Evolutionary conservation across 2,329 filamentous ascomycete genomes (phyloP).

Genomic region (Paecilomyces niveus): DNA sequence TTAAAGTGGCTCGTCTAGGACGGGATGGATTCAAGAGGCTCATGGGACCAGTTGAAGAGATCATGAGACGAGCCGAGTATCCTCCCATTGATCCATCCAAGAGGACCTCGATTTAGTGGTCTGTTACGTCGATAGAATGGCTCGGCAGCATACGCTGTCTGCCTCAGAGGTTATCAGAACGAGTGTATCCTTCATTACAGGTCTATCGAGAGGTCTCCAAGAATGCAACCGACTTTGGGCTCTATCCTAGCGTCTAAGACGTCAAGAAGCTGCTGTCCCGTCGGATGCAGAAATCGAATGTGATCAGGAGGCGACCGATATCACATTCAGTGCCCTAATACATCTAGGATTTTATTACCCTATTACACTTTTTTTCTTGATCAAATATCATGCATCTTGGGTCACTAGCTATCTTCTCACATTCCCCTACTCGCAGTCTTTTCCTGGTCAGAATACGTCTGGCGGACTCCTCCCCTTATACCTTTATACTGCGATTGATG

Average conservation of each 20-base stretch:
- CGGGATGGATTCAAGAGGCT: slow-evolving; percentile 93
- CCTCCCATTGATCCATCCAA: slow-evolving; percentile 17
- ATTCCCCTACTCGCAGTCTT: background rate
- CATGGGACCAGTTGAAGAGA: slow-evolving; percentile 85
- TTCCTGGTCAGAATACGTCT: background rate
- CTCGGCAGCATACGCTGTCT: too few relatives aligned
- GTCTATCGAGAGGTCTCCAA: background rate
- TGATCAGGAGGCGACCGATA: background rate
- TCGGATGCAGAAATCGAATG: background rate
- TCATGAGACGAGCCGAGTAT: slow-evolving; percentile 67
- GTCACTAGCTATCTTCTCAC: background rate
- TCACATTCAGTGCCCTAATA: background rate
- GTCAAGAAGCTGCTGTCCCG: background rate
- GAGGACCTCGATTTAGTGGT: background rate
- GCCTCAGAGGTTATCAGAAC: background rate
- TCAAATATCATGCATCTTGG: background rate
- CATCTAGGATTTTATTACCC: background rate
- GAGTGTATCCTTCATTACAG: background rate
- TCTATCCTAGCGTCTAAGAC: background rate
- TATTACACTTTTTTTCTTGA: background rate
- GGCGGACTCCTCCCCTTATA: background rate
- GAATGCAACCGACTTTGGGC: background rate
- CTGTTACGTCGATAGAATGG: background rate
- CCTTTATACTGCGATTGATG: background rate
- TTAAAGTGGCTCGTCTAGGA: slow-evolving; percentile 86